Conservation (phyloP, 306 rosid genomes). For the Bauhinia variegata region DNA sequence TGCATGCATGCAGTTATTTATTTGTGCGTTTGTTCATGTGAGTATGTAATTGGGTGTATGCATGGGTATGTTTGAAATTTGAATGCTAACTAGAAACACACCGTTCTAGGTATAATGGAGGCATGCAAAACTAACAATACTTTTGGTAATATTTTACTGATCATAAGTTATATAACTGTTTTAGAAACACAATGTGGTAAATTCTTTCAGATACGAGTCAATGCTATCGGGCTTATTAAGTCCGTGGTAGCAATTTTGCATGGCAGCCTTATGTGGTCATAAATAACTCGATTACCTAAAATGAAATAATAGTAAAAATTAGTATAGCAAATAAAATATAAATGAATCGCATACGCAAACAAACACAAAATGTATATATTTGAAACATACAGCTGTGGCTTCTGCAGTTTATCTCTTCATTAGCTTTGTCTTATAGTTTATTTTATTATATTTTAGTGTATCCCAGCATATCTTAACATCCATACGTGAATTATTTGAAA, state of each 20-base stretch:
- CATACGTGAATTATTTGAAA: too few species aligned
- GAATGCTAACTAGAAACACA: slow-evolving; percentile 9
- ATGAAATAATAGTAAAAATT: too few species aligned
- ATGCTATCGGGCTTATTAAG: background rate
- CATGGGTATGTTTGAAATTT: slow-evolving; percentile 27
- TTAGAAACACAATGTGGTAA: slow-evolving; percentile 7
- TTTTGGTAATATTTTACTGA: background rate
- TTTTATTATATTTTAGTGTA: too few species aligned
- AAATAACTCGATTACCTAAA: too few species aligned
- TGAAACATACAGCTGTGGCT: too few species aligned
- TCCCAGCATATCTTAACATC: too few species aligned
- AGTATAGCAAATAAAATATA: too few species aligned
- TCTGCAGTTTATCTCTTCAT: too few species aligned
- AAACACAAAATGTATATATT: too few species aligned
- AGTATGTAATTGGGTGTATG: background rate
- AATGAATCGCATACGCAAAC: too few species aligned
- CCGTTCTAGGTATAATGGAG: slow-evolving; percentile 10
- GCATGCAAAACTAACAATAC: slow-evolving; percentile 1
- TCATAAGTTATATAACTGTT: background rate
- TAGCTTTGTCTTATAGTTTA: too few species aligned
- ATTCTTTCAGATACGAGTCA: slow-evolving; percentile 22
- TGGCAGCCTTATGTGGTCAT: too few species aligned
- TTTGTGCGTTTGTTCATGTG: background rate
- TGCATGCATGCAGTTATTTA: slow-evolving; percentile 8
- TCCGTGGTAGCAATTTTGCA: background rate